Evolutionary conservation across 371 early-diverging fungal species (phyloP), one percentile per base, ranked within the genome.

Genomic region (Blyttiomyces sp.): DNA sequence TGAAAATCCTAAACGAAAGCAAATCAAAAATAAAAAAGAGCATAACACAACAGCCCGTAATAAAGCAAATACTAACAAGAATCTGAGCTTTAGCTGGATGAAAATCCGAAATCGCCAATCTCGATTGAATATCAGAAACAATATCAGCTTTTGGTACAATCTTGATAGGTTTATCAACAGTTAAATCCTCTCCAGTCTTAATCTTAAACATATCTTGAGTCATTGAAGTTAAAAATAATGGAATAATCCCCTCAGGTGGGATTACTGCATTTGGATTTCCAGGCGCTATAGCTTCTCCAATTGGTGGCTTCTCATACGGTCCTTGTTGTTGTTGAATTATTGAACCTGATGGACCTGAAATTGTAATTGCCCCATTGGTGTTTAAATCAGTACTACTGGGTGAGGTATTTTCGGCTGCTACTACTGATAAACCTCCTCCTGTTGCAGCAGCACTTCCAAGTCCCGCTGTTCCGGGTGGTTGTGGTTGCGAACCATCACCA

Each of bases 51-150:
- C 13, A 2, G 27, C 13, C 16, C 3, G 23, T 21, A 1, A 23
- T 28, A 43, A 9, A n/a, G n/a, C n/a, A n/a, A n/a, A 23, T 3
- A 30, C 69, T 21, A 28, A 80, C 81, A 56, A 71, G 21, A 32
- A 83, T 75, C 27, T 43, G 32, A 35, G 54, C 64, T 50, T 80
- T 77, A n/a, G 66, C 70, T 5, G 78, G 78, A 26, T 70, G 68
- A 57, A 81, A 83, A 62, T 83, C 84, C 2, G 75, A 72, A 17
- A 83, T 75, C 17, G 81, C 77, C 1, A 69, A 50, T 26, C 84
- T 49, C 0, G 80, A 64, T 16, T 67, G 67, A 27, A 83, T 54
- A 56, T 83, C 84, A 21, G 70, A 55, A 35, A 80, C 28, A 11
- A 83, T 24, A 52, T 83, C 82, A 6, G 74, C 72, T 49, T 77